A percentile compares a stretch with the other conserved stretches of the same genome.
Evolutionary conservation across 495 filamentous ascomycete species (phyloP).

Genomic region (Penicillium flavigenum): DNA sequence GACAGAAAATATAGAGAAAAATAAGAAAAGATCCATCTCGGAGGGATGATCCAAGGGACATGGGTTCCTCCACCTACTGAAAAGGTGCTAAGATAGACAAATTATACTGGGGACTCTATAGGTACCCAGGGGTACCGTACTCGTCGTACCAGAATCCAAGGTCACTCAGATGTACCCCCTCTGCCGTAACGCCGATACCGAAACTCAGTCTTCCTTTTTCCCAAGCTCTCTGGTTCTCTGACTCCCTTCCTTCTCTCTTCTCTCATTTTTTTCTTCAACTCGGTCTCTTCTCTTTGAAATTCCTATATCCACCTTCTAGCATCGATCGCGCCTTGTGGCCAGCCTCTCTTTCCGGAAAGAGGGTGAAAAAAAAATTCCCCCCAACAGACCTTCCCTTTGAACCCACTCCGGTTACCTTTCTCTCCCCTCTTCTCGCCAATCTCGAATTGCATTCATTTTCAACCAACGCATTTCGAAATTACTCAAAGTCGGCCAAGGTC

Average conservation of each 20-base stretch:
- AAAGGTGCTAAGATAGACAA: conserved; percentile 29
- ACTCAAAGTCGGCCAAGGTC: conserved; percentile 13
- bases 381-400: background rate
- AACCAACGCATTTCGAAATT: conserved; percentile 1
- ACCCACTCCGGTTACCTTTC: background rate
- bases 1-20: background rate
- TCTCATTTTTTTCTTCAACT: conserved; percentile 7
- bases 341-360: conserved; percentile 1
- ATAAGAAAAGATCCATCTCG: conserved; percentile 5
- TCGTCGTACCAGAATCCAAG: background rate
- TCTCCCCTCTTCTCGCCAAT: conserved; percentile 7
- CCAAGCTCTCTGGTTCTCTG: conserved; percentile 17
- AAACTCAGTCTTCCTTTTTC: conserved; percentile 18
- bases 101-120: conserved; percentile 7
- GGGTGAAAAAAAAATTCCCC: background rate
- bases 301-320: background rate
- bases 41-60: conserved; percentile 29
- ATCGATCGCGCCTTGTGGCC: background rate
- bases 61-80: conserved; percentile 23
- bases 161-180: conserved; percentile 12
- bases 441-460: conserved; percentile 10
- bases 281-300: conserved; percentile 7
- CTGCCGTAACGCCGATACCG: conserved; percentile 15
- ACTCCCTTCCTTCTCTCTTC: conserved; percentile 3
- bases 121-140: conserved; percentile 10